Evolutionary conservation across 768 basidiomycete species (phyloP).

Genomic region (Kwoniella europaea): DNA sequence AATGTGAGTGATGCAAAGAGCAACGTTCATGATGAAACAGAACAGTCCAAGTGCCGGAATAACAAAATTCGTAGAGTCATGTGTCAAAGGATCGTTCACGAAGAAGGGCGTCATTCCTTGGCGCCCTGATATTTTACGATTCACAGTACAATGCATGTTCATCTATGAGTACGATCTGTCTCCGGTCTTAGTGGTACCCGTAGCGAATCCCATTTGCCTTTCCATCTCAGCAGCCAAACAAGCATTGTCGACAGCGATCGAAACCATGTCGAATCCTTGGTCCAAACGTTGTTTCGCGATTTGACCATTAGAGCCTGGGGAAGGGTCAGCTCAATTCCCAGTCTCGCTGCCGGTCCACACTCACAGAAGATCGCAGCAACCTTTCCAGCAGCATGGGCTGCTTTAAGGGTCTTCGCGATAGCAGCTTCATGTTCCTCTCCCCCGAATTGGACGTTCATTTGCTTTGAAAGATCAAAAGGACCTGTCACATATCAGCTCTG

Average conservation of each 20-base stretch:
- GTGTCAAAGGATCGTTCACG: background rate
- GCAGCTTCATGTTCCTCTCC: conserved; percentile 56
- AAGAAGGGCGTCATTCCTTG: background rate
- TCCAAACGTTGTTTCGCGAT: conserved; percentile 42
- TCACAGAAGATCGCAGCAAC: conserved; percentile 57
- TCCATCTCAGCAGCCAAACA: conserved; percentile 29
- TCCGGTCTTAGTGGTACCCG: conserved; percentile 14
- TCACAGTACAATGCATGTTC: background rate
- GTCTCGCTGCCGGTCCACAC: conserved; percentile 4
- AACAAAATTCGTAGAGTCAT: background rate
- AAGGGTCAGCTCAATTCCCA: background rate
- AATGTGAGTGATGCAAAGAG: background rate
- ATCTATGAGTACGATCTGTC: conserved; percentile 24
- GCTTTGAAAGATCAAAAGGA: conserved; percentile 57
- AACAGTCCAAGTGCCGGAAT: background rate
- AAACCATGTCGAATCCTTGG: conserved; percentile 56
- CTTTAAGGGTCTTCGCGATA: conserved; percentile 53
- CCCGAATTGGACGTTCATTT: conserved; percentile 51
- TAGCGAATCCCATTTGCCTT: conserved; percentile 27
- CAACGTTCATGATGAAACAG: background rate
- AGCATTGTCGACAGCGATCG: conserved; percentile 34
- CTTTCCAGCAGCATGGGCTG: conserved; percentile 57
- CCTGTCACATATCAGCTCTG: conserved; percentile 21
- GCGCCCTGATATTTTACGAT: background rate
- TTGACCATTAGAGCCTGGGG: conserved; percentile 41